Evolutionary conservation across 129 eudicot species (phyloP).

Genomic region (Apium graveolens): DNA sequence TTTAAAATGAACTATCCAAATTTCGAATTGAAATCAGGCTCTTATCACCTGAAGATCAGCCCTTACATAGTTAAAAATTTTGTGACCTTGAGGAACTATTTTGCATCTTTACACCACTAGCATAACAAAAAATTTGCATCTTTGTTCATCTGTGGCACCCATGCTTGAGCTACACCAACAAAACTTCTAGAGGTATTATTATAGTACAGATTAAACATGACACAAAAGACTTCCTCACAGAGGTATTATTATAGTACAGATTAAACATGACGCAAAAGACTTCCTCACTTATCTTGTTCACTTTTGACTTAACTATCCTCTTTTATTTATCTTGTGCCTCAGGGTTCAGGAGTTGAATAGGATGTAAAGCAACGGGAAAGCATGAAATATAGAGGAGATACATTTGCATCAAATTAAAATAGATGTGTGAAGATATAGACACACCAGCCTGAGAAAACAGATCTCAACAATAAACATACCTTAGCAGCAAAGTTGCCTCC

Average conservation of each 20-base stretch:
- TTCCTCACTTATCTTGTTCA: not conserved
- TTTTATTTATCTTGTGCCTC: not conserved
- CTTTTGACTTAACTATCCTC: not conserved
- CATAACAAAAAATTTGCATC: not conserved
- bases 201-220: not conserved
- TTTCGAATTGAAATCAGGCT: not conserved
- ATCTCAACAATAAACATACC: conserved; percentile 35
- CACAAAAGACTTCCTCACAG: not conserved
- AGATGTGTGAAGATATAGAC: not conserved
- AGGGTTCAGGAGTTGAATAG: not conserved
- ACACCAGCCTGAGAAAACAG: not conserved
- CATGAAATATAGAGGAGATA: not conserved
- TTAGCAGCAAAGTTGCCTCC: conserved; percentile 96
- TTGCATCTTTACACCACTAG: not conserved
- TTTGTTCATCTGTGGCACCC: not conserved
- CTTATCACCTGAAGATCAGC: not conserved
- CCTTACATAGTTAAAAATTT: not conserved
- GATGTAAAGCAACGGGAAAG: not conserved
- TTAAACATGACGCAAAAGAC: not conserved
- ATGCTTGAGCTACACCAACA: not conserved
- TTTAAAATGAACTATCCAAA: not conserved
- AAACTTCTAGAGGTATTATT: not conserved
- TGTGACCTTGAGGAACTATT: not conserved
- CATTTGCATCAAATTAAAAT: not conserved
- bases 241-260: too few species aligned